Evolutionary conservation across 495 filamentous ascomycete genomes (phyloP).

Genomic region (Penicillium mononematosum): DNA sequence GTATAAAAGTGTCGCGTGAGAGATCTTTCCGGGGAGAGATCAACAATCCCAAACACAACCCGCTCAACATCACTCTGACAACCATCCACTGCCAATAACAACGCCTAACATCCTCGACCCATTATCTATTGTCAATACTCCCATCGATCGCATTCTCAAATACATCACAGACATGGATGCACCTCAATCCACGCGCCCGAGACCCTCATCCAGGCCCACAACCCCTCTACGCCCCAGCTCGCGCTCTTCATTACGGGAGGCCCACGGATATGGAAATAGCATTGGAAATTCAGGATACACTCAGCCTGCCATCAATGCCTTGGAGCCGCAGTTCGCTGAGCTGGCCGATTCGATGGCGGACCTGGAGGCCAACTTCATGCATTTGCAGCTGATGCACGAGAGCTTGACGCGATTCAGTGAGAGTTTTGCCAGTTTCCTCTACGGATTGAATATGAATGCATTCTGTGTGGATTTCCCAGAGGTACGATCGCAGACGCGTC

Average conservation of each 20-base stretch:
- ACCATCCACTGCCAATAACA: not conserved
- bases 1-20: constrained; percentile 4
- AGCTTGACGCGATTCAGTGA: constrained; percentile 91
- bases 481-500: constrained; percentile 44
- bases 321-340: constrained; percentile 90
- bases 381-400: constrained; percentile 96
- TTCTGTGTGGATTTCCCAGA: constrained; percentile 99
- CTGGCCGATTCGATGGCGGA: constrained; percentile 92
- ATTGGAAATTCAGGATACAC: constrained; percentile 47
- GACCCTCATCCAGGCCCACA: constrained; percentile 72
- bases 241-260: constrained; percentile 78
- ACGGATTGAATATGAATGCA: constrained; percentile 97
- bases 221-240: constrained; percentile 92
- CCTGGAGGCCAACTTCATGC: constrained; percentile 95
- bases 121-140: not conserved
- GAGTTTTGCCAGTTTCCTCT: constrained; percentile 92
- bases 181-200: constrained; percentile 43
- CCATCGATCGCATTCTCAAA: not conserved
- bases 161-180: constrained; percentile 35
- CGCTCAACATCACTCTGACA: constrained; percentile 1
- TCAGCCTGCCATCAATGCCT: constrained; percentile 71
- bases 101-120: not conserved
- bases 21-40: constrained; percentile 3
- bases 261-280: constrained; percentile 52
- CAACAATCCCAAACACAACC: constrained; percentile 2